These are phyloP conservation scores for Gardenia jasminoides DNA, from an alignment of 257 asterid species.

Conservation along the genomic window DNA sequence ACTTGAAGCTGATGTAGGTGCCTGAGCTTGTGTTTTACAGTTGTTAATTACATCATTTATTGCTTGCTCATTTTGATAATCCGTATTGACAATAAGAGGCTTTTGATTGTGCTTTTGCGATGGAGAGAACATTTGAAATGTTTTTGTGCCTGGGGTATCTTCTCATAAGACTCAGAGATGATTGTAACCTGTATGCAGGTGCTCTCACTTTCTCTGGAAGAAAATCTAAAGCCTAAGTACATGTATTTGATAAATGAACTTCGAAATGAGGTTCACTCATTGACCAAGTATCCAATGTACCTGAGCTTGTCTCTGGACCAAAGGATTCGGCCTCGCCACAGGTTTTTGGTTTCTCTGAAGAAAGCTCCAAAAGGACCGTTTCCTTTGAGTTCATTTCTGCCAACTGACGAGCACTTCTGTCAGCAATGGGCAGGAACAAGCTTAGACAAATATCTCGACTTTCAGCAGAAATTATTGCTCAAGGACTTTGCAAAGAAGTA, in stretches of 20 bases:
- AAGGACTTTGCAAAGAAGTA: slow-evolving; percentile 82
- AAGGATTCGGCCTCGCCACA: slow-evolving; percentile 93
- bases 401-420: slow-evolving; percentile 88
- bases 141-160: not conserved
- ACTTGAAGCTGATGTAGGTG: slow-evolving; percentile 14
- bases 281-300: slow-evolving; percentile 85
- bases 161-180: slow-evolving; percentile 7
- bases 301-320: slow-evolving; percentile 91
- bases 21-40: slow-evolving; percentile 4
- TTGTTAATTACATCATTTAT: no score
- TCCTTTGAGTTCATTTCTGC: slow-evolving; percentile 88
- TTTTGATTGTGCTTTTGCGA: not conserved
- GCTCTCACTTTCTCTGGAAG: slow-evolving; percentile 81
- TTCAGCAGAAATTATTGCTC: slow-evolving; percentile 78
- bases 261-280: slow-evolving; percentile 71
- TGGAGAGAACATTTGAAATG: not conserved
- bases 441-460: slow-evolving; percentile 74
- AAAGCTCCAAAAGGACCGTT: slow-evolving; percentile 93
- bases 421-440: slow-evolving; percentile 97
- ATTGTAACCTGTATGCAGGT: slow-evolving; percentile 49
- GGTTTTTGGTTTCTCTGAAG: slow-evolving; percentile 78
- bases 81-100: not conserved
- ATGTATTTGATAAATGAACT: slow-evolving; percentile 89
- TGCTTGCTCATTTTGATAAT: no score
- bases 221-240: slow-evolving; percentile 87